Base-by-base conservation (phyloP, 73 alveolate genomes). In the Effrenium voratum region DNA sequence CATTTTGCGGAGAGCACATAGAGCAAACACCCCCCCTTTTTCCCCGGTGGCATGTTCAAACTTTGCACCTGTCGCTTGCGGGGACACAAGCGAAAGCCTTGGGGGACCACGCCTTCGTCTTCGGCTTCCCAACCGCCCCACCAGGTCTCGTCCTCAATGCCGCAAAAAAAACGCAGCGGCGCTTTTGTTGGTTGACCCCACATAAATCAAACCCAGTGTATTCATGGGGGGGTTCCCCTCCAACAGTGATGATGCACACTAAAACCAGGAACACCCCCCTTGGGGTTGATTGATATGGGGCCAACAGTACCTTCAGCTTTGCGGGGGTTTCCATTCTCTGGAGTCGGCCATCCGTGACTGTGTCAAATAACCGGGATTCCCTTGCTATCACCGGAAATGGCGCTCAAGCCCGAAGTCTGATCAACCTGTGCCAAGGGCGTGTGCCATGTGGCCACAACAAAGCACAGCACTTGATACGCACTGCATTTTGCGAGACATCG, bases 51-150 rank as follows among this genome's bases (percentile, higher is more conserved):
- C 63, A 52, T 52, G 26, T 19, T 12, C 19, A 19, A 52, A 52
- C 19, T 19, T 8, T 52, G 63, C 63, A 52, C 63, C 26, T 19
- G 63, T 52, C 77, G 8, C 4, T 32, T 40, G 22, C 45, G 24
- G 26, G 28, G 77, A 36, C 28, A 30, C 34, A 66, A n/a, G n/a
- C n/a, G n/a, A n/a, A n/a, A n/a, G n/a, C n/a, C n/a, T n/a, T n/a
- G 45, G n/a, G 32, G 41, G 24, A 5, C 43, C 32, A 66, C n/a
- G 95, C 95, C 95, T 87, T 87, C 95, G 49, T 87, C 95, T 87
- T 87, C 95, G 16, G 95, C 95, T 44, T 87, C 95, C 95, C 95
- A 87, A 38, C 95, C 95, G 47, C 95, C 95, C 95, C 95, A 87
- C 95, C 95, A 87, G n/a, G 41, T 52, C 49, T 87, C 95, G 76